These are phyloP conservation scores for Monosporozyma siamensis DNA, from an alignment of 805 yeast species.

Conservation along the genomic window DNA sequence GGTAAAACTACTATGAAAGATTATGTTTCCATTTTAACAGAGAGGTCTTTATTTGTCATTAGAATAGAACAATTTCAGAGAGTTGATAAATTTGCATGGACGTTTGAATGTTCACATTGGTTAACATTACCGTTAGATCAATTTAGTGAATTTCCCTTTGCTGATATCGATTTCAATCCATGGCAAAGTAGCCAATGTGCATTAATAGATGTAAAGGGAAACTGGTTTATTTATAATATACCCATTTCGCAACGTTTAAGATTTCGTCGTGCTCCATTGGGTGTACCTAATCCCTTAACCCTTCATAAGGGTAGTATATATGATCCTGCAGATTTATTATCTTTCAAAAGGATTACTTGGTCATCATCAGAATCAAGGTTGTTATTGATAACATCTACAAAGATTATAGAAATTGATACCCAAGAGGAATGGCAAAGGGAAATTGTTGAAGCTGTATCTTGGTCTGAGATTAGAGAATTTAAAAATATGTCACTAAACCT, in stretches of 20 bases:
- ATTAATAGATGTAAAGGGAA: slow-evolving; percentile 44
- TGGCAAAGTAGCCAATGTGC: slow-evolving; percentile 33
- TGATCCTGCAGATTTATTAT: slow-evolving; percentile 45
- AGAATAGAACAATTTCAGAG: not conserved
- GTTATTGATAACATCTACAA: slow-evolving; percentile 36
- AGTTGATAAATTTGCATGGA: not conserved
- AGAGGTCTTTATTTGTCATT: slow-evolving; percentile 7
- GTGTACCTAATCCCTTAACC: not conserved
- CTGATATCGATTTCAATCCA: slow-evolving; percentile 41
- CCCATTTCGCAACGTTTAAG: slow-evolving; percentile 7
- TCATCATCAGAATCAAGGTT: slow-evolving; percentile 26
- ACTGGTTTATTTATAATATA: slow-evolving; percentile 37
- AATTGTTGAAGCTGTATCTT: slow-evolving; percentile 41
- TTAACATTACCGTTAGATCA: slow-evolving; percentile 13
- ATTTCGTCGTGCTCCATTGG: not conserved
- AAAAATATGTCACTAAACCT: slow-evolving; percentile 28
- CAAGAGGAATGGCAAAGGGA: slow-evolving; percentile 25
- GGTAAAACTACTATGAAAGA: slow-evolving; percentile 20
- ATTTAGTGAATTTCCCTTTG: slow-evolving; percentile 31
- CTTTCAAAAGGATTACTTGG: slow-evolving; percentile 47
- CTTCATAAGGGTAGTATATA: slow-evolving; percentile 23
- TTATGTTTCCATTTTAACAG: slow-evolving; percentile 33
- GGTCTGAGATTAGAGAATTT: slow-evolving; percentile 45
- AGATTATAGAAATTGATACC: slow-evolving; percentile 30
- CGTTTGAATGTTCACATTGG: not conserved